A percentile compares a stretch with the other conserved stretches of the same genome.
Conservation (phyloP, 2,329 filamentous ascomycete genomes). For the Trichoderma breve region DNA sequence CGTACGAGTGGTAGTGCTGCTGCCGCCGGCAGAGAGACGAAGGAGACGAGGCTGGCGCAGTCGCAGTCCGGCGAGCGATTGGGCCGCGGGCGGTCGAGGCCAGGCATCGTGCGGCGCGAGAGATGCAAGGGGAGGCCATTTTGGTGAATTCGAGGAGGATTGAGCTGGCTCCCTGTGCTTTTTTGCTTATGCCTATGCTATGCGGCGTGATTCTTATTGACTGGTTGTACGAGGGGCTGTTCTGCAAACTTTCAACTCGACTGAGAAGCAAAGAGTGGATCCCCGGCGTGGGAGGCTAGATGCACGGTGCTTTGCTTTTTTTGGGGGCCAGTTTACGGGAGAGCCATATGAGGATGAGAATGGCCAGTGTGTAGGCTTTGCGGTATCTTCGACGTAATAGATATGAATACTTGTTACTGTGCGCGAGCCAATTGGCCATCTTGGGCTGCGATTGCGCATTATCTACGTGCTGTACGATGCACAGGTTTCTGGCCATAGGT, state of each 20-base stretch:
- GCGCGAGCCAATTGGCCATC: background rate
- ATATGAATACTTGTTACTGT: background rate
- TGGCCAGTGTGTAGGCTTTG: background rate
- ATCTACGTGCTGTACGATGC: background rate
- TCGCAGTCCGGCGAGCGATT: background rate
- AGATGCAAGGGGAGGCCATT: slow-evolving; percentile 6
- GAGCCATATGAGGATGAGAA: background rate
- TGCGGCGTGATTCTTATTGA: background rate
- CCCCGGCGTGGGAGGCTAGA: background rate
- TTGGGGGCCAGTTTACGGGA: background rate
- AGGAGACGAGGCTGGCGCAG: background rate
- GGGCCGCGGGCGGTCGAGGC: background rate
- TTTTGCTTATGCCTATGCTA: background rate
- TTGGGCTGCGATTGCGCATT: background rate
- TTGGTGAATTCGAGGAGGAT: background rate
- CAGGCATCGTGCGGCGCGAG: background rate
- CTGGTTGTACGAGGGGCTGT: background rate
- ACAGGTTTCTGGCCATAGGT: background rate
- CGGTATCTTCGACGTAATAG: background rate
- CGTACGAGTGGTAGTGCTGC: slow-evolving; percentile 67
- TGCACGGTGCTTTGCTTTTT: background rate
- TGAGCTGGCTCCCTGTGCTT: background rate
- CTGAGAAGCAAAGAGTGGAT: background rate
- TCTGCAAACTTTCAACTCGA: slow-evolving; percentile 1
- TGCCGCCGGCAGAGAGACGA: slow-evolving; percentile 13